Percentiles rank a stretch among this genome's conserved stretches.
These are phyloP conservation scores for Crithidia brevicula DNA, from an alignment of 208 protist genomes.

Conservation along the genomic window DNA sequence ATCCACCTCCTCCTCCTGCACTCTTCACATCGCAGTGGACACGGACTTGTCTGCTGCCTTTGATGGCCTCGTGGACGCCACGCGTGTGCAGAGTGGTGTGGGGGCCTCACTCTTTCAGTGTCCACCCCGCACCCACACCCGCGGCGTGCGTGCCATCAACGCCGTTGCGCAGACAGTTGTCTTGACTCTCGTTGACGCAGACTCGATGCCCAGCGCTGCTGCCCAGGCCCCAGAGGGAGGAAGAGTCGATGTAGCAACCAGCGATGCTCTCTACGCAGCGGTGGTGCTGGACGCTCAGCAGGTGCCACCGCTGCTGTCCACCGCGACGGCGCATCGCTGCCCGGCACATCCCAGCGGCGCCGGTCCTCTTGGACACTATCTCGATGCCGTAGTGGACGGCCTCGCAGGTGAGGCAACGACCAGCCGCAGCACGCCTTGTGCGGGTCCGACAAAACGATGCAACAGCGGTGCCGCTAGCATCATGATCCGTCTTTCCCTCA, in stretches of 20 bases:
- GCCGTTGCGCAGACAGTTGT: slow-evolving; percentile 33
- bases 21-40: slow-evolving; percentile 24
- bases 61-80: slow-evolving; percentile 8
- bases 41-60: slow-evolving; percentile 21
- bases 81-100: background rate
- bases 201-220: no score
- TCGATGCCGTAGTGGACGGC: slow-evolving; percentile 27
- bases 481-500: slow-evolving; percentile 17
- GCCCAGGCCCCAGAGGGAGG: background rate
- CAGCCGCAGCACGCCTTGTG: no score
- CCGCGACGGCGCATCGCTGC: slow-evolving; percentile 20
- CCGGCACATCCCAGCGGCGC: slow-evolving; percentile 27
- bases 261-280: slow-evolving; percentile 11
- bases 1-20: background rate
- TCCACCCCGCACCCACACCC: slow-evolving; percentile 7
- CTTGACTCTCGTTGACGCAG: no score
- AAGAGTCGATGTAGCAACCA: background rate
- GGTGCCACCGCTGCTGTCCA: slow-evolving; percentile 24
- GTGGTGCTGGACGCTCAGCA: slow-evolving; percentile 34
- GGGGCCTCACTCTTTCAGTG: background rate
- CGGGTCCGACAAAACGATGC: no score
- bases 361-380: slow-evolving; percentile 29
- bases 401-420: background rate
- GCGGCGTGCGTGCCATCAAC: slow-evolving; percentile 13
- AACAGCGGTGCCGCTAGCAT: no score